Percentiles rank a stretch among this genome's conserved stretches.
phyloP scores from a whole-genome alignment of 768 basidiomycete genomes.

The Tylopilus subfusipes region DNA sequence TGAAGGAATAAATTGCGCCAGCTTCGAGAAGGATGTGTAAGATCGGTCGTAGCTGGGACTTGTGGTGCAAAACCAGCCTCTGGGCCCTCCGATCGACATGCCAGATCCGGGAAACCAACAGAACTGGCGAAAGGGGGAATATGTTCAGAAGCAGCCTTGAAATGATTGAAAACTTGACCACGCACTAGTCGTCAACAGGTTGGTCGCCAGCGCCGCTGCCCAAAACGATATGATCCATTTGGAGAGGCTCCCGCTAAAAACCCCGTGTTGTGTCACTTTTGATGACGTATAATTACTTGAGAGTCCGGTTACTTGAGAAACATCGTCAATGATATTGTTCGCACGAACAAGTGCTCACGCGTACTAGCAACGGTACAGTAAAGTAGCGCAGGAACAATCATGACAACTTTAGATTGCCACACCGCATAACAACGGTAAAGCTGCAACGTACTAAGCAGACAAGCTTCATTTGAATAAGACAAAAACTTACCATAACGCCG shows the following conservation, averaged over 20 bases:
- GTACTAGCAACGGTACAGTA: background rate
- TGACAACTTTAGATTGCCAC: background rate
- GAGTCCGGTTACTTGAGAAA: background rate
- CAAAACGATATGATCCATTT: background rate
- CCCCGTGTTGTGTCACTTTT: background rate
- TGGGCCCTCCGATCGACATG: background rate
- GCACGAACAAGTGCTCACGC: background rate
- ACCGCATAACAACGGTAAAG: background rate
- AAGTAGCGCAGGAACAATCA: background rate
- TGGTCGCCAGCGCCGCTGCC: background rate
- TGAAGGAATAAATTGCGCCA: background rate
- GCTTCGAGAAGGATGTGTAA: background rate
- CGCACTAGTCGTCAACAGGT: background rate
- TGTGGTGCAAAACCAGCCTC: background rate
- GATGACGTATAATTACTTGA: background rate
- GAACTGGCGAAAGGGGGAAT: background rate
- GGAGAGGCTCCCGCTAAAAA: background rate
- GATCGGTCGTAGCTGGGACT: background rate
- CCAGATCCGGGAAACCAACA: background rate
- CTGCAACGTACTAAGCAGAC: background rate
- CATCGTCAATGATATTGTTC: background rate
- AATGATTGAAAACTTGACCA: background rate
- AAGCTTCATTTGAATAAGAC: background rate
- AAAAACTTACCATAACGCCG: background rate
- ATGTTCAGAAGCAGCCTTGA: background rate